phyloP scores from a whole-genome alignment of 345 rosid species.

The Brassica napus region Da-Ae NC_063438.1:23177501-23178000 shows the following conservation, averaged over 20 bases:
- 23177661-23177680: constrained; percentile 22
- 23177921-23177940: too few relatives aligned
- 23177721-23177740: neutral
- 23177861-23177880: too few relatives aligned
- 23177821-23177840: too few relatives aligned
- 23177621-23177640: too few relatives aligned
- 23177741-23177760: constrained; percentile 8
- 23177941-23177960: too few relatives aligned
- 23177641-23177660: constrained; percentile 2
- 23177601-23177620: constrained; percentile 21
- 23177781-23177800: constrained; percentile 2
- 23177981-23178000: neutral
- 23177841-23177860: too few relatives aligned
- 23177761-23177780: neutral
- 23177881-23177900: too few relatives aligned
- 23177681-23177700: neutral
- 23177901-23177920: too few relatives aligned
- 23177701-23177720: neutral
- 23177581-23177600: constrained; percentile 35
- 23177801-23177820: neutral
- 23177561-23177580: constrained; percentile 35
- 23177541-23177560: constrained; percentile 73
- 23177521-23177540: neutral
- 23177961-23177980: neutral
- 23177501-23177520: neutral